Percentiles rank a stretch among this genome's conserved stretches.
phyloP scores from a whole-genome alignment of 2,329 filamentous ascomycete genomes.

The Curvularia spicifera region DNA sequence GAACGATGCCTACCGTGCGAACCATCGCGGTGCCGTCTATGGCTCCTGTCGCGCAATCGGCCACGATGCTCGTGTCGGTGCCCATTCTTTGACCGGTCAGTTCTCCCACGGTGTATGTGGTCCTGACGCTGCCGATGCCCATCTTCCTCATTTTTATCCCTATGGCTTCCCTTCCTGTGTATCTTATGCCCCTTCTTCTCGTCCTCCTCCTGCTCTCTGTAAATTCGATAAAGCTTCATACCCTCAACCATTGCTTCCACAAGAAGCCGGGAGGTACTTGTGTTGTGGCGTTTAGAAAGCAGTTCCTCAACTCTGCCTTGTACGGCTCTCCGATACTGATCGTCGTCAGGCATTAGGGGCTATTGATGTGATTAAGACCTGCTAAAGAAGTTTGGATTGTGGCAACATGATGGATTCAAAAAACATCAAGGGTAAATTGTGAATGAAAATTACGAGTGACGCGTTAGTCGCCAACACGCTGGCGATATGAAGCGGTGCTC shows the following conservation, averaged over 20 bases:
- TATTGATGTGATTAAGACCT: background rate
- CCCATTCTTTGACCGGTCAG: background rate
- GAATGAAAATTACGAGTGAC: background rate
- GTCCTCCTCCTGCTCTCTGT: conserved; percentile 15
- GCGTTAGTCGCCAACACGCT: conserved; percentile 2
- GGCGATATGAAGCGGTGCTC: conserved; percentile 7
- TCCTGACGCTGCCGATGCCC: background rate
- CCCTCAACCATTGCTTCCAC: conserved; percentile 32
- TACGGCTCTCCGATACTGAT: conserved; percentile 22
- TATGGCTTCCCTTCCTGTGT: background rate
- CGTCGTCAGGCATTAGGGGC: conserved; percentile 15
- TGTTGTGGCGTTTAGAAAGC: conserved; percentile 15
- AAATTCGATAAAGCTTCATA: conserved; percentile 25
- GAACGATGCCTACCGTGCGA: background rate
- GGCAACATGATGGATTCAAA: background rate
- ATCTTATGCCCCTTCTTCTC: conserved; percentile 2
- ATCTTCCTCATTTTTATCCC: background rate
- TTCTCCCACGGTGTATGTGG: background rate
- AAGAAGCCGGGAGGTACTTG: conserved; percentile 20
- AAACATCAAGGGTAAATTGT: conserved; percentile 7
- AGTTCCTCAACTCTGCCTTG: conserved; percentile 25
- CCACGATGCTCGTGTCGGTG: conserved; percentile 5
- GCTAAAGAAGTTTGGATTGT: background rate
- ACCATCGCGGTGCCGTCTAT: background rate
- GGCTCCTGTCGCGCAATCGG: background rate